phyloP scores from a whole-genome alignment of 2,329 filamentous ascomycete species.

The Botrytis cinerea region DNA sequence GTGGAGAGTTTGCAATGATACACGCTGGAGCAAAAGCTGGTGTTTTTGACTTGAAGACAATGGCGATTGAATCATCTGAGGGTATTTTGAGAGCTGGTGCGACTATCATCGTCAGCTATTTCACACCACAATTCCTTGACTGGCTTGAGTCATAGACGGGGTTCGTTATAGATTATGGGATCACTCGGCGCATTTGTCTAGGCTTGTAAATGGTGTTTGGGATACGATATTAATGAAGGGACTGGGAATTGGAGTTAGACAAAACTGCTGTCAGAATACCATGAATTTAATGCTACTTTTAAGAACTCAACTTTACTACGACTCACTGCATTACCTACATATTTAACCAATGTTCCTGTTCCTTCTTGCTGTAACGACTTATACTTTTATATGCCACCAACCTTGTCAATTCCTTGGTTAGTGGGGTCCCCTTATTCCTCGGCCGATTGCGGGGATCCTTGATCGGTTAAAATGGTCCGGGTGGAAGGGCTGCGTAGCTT shows the following conservation, averaged over 20 bases:
- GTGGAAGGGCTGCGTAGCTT: constrained; percentile 7
- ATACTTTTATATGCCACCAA: neutral
- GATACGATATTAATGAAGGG: constrained; percentile 16
- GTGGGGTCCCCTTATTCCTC: constrained; percentile 6
- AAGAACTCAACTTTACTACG: neutral
- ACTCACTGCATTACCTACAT: neutral
- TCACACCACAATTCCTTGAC: constrained; percentile 77
- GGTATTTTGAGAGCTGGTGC: constrained; percentile 91
- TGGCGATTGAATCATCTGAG: constrained; percentile 94
- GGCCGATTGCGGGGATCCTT: constrained; percentile 16
- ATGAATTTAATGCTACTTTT: constrained; percentile 1
- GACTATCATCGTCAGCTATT: constrained; percentile 91
- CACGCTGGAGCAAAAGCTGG: constrained; percentile 93
- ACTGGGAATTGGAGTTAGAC: constrained; percentile 21
- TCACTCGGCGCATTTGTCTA: neutral
- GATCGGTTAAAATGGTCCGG: constrained; percentile 11
- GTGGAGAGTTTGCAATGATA: constrained; percentile 97
- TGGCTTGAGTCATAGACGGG: constrained; percentile 57
- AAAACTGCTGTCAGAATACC: constrained; percentile 20
- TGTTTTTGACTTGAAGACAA: constrained; percentile 90
- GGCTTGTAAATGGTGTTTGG: constrained; percentile 17
- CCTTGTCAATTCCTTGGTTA: neutral
- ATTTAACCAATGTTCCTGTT: neutral
- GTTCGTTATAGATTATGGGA: neutral
- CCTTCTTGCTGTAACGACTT: neutral